phyloP scores from a whole-genome alignment of 169 alveolate species.

The Cryptosporidium ubiquitum region DNA sequence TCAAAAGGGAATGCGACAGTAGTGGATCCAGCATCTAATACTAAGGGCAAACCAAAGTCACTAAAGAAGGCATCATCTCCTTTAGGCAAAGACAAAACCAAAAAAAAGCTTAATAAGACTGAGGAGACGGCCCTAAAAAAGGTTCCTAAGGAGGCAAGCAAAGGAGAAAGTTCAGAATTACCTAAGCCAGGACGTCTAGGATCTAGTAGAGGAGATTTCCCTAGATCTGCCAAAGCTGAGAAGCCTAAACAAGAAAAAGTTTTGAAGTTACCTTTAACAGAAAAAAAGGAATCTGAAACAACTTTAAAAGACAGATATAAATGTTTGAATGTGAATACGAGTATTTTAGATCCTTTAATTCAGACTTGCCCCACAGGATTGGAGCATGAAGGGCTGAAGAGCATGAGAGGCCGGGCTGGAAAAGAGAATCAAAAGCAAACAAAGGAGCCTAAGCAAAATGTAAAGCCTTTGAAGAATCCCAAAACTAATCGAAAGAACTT shows the following conservation, averaged over 20 bases:
- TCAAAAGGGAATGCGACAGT: background rate
- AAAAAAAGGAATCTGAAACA: background rate
- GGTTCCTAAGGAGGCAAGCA: background rate
- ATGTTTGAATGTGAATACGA: background rate
- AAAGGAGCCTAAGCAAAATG: background rate
- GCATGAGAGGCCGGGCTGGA: background rate
- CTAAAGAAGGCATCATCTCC: background rate
- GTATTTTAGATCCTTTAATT: background rate
- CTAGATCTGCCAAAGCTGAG: background rate
- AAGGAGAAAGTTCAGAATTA: background rate
- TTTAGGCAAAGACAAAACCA: background rate
- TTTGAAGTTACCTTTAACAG: background rate
- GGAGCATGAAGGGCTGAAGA: background rate
- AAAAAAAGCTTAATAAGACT: background rate
- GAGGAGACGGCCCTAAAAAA: conserved; percentile 1
- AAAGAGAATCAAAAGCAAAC: background rate
- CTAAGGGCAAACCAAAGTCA: background rate
- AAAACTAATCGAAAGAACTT: background rate
- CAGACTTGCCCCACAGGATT: background rate
- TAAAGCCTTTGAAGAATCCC: background rate
- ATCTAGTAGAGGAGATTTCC: background rate
- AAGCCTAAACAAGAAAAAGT: background rate
- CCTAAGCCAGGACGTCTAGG: background rate
- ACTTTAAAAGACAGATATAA: background rate
- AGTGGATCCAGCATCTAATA: background rate